A percentile compares a stretch with the other conserved stretches of the same genome.
Evolutionary conservation across 345 rosid species (phyloP).

Genomic region (Nephelium lappaceum): DNA sequence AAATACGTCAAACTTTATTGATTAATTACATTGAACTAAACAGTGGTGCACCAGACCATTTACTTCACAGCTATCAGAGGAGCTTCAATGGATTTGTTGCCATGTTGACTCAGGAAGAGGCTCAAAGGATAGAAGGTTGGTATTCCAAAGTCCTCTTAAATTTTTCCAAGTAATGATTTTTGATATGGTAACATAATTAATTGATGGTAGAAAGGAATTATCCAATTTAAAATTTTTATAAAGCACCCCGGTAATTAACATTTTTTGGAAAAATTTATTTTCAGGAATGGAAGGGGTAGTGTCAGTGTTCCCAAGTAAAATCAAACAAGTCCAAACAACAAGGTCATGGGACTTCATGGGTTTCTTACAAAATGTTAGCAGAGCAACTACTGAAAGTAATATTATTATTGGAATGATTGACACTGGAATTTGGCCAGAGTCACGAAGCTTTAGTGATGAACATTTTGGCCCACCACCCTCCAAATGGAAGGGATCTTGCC

Average conservation of each 20-base stretch:
- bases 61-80: constrained; percentile 47
- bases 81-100: constrained; percentile 67
- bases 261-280: not conserved
- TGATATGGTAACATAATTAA: no score
- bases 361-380: constrained; percentile 33
- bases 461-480: constrained; percentile 50
- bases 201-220: no score
- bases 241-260: no score
- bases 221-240: no score
- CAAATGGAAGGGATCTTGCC: constrained; percentile 55
- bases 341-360: constrained; percentile 67
- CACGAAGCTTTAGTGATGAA: constrained; percentile 42
- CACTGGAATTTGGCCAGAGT: constrained; percentile 56
- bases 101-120: constrained; percentile 39
- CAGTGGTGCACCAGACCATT: constrained; percentile 41
- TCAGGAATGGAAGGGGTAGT: constrained; percentile 53
- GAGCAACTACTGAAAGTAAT: constrained; percentile 39
- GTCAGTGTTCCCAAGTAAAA: constrained; percentile 54
- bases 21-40: no score
- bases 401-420: constrained; percentile 51
- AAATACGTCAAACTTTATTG: no score
- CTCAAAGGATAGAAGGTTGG: constrained; percentile 36
- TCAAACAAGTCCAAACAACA: constrained; percentile 50
- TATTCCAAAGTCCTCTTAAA: not conserved
- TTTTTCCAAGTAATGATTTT: not conserved